These are phyloP conservation scores for Senna tora DNA, from an alignment of 306 rosid genomes.

Conservation along the genomic window DNA sequence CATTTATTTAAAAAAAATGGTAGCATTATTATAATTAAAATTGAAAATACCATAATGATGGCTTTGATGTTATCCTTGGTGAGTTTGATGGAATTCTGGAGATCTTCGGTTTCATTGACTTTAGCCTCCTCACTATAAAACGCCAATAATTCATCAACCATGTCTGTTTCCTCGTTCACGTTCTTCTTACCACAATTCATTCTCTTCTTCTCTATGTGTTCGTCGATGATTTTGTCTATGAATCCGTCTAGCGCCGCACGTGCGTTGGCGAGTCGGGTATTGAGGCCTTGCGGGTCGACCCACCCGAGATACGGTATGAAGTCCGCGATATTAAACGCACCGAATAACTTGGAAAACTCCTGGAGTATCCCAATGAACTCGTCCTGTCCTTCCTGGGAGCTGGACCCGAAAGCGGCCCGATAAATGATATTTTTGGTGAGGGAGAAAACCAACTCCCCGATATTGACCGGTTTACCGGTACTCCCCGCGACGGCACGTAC, in stretches of 20 bases:
- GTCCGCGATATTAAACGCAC: constrained; percentile 71
- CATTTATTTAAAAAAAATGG: no score
- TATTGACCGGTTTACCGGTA: constrained; percentile 46
- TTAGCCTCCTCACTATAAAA: constrained; percentile 50
- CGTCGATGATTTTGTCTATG: constrained; percentile 67
- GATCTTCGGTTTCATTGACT: constrained; percentile 44
- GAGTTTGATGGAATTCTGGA: constrained; percentile 56
- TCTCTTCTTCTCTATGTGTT: constrained; percentile 54
- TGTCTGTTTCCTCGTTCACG: constrained; percentile 48
- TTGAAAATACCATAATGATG: constrained; percentile 86
- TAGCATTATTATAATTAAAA: no score
- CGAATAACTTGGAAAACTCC: constrained; percentile 76
- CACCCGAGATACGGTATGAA: constrained; percentile 62
- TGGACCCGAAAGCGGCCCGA: constrained; percentile 71
- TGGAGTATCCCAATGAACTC: constrained; percentile 72
- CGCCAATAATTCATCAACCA: constrained; percentile 82
- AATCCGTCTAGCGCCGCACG: constrained; percentile 59
- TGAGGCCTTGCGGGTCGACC: constrained; percentile 72
- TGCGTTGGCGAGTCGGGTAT: constrained; percentile 49
- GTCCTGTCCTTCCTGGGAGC: constrained; percentile 57
- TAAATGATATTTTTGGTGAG: constrained; percentile 59
- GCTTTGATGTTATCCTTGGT: constrained; percentile 82
- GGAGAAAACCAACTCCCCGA: constrained; percentile 65
- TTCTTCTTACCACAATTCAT: background rate
- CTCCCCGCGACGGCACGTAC: constrained; percentile 30